A percentile compares a stretch with the other conserved stretches of the same genome.
phyloP scores from a whole-genome alignment of 2,329 filamentous ascomycete genomes.

The Pseudogymnoascus sp. region DNA sequence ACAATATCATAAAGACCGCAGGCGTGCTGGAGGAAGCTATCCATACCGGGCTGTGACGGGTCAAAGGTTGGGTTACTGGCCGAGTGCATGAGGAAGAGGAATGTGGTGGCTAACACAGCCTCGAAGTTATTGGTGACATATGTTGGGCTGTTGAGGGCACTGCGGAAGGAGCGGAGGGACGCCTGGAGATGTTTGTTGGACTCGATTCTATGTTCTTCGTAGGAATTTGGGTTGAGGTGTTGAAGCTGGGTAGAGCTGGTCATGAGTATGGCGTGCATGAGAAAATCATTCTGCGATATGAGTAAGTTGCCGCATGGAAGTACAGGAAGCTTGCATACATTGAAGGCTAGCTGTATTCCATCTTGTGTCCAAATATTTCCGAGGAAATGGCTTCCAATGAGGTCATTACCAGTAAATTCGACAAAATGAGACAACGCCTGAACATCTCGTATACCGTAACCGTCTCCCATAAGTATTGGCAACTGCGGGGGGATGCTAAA shows the following conservation, averaged over 20 bases:
- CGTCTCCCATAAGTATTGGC: neutral
- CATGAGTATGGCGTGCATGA: slow-evolving; percentile 17
- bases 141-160: slow-evolving; percentile 9
- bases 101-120: slow-evolving; percentile 17
- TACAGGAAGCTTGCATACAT: slow-evolving; percentile 5
- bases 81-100: slow-evolving; percentile 15
- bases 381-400: slow-evolving; percentile 3
- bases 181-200: slow-evolving; percentile 14
- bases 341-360: slow-evolving; percentile 16
- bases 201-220: slow-evolving; percentile 12
- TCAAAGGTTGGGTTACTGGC: neutral
- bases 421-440: neutral
- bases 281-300: slow-evolving; percentile 14
- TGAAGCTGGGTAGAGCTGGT: slow-evolving; percentile 12
- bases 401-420: neutral
- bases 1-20: slow-evolving; percentile 15
- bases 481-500: neutral
- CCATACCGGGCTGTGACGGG: slow-evolving; percentile 9
- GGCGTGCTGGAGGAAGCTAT: slow-evolving; percentile 17
- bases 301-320: neutral
- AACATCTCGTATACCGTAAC: neutral
- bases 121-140: slow-evolving; percentile 13
- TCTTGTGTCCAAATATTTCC: slow-evolving; percentile 14
- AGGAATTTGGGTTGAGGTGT: neutral
- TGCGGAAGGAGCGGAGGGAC: slow-evolving; percentile 14